Conservation (phyloP, 2,329 filamentous ascomycete genomes). For the Trichoderma pleuroti region DNA sequence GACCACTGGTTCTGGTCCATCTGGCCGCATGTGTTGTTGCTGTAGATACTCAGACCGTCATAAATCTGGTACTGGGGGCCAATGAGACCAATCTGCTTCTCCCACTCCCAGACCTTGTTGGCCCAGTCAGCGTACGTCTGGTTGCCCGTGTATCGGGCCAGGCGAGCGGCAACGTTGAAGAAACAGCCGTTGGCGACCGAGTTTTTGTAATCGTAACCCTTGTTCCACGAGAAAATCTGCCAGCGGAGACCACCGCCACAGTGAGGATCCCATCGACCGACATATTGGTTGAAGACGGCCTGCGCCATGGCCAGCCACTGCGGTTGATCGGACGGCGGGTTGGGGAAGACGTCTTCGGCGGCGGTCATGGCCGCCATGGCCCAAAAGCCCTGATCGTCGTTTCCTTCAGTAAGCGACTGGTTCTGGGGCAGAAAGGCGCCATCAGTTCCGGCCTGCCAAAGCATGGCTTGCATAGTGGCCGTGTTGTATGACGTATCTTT, state of each 20-base stretch:
- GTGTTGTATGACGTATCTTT: conserved; percentile 63
- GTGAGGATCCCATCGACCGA: conserved; percentile 61
- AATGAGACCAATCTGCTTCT: conserved; percentile 54
- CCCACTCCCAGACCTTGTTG: conserved; percentile 66
- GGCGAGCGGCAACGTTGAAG: conserved; percentile 65
- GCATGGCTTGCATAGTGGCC: conserved; percentile 54
- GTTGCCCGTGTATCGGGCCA: conserved; percentile 77
- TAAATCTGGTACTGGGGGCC: conserved; percentile 51
- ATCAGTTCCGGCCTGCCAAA: conserved; percentile 59
- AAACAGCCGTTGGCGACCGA: conserved; percentile 66
- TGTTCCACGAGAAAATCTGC: conserved; percentile 80
- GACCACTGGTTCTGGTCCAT: conserved; percentile 62
- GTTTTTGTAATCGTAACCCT: conserved; percentile 67
- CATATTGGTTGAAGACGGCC: conserved; percentile 77
- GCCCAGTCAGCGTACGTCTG: conserved; percentile 76
- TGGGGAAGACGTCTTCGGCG: conserved; percentile 70
- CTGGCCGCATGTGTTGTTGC: conserved; percentile 44
- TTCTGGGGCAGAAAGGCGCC: conserved; percentile 65
- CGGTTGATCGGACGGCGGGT: conserved; percentile 59
- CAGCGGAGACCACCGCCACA: conserved; percentile 77
- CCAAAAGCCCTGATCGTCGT: conserved; percentile 83
- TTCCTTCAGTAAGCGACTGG: conserved; percentile 59
- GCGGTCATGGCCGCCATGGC: conserved; percentile 77
- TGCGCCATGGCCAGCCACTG: conserved; percentile 75
- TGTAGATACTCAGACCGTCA: conserved; percentile 43